Percentiles rank a stretch among this genome's conserved stretches.
phyloP scores from a whole-genome alignment of 208 protist species.

The Naegleria gruberi region DNA sequence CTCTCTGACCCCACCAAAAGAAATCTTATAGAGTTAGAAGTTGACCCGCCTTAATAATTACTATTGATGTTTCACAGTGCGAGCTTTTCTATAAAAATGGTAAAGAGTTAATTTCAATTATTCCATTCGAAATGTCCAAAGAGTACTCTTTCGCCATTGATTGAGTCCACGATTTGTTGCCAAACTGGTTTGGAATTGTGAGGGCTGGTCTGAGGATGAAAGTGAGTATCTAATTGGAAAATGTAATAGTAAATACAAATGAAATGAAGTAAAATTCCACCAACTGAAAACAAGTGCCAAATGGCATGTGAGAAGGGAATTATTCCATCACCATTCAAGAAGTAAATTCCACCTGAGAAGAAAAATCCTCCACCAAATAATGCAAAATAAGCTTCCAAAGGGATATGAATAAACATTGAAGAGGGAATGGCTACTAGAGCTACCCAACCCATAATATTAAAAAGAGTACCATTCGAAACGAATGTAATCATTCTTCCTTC shows the following conservation, averaged over 20 bases:
- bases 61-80: too few species aligned
- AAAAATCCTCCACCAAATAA: neutral
- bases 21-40: too few species aligned
- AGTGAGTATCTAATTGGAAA: neutral
- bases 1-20: too few species aligned
- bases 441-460: neutral
- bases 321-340: neutral
- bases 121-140: neutral
- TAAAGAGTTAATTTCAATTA: too few species aligned
- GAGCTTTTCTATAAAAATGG: too few species aligned
- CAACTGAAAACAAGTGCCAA: neutral
- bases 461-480: neutral
- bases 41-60: too few species aligned
- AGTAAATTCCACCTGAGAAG: neutral
- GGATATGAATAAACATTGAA: neutral
- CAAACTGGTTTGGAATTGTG: neutral
- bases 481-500: neutral
- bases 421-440: neutral
- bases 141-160: neutral
- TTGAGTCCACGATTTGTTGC: neutral
- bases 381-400: neutral
- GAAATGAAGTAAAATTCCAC: neutral
- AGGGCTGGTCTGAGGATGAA: neutral
- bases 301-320: neutral
- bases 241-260: neutral